These are phyloP conservation scores for Pelargonium australe DNA, from an alignment of 441 rosid species.

Conservation along the genomic window DNA sequence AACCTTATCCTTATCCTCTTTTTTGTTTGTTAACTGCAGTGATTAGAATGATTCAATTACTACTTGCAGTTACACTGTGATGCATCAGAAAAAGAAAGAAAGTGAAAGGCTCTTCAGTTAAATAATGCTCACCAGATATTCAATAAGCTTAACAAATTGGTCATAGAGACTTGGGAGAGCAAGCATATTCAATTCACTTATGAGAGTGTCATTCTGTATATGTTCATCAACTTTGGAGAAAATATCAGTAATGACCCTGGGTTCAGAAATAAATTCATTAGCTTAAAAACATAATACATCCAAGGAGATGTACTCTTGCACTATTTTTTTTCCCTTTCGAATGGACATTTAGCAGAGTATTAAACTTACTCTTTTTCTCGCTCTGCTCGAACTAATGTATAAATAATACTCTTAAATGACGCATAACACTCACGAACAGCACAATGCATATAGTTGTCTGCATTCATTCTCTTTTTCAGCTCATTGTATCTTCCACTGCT, in stretches of 20 bases:
- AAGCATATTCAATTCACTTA: conserved; percentile 65
- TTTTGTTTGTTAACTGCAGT: conserved; percentile 62
- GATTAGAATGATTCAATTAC: conserved; percentile 9
- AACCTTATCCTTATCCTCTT: conserved; percentile 72
- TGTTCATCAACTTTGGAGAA: conserved; percentile 61
- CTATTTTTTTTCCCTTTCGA: conserved; percentile 10
- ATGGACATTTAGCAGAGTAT: not conserved
- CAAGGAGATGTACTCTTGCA: not conserved
- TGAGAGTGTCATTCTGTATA: conserved; percentile 35
- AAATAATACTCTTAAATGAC: conserved; percentile 73
- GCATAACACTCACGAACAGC: conserved; percentile 97
- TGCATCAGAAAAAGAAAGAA: not conserved
- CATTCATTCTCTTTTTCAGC: conserved; percentile 74
- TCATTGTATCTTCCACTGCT: conserved; percentile 85
- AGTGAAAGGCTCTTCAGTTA: not conserved
- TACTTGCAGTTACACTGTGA: not conserved
- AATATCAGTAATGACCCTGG: conserved; percentile 71
- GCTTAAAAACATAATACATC: conserved; percentile 12
- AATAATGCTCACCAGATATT: conserved; percentile 53
- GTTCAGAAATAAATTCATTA: conserved; percentile 18
- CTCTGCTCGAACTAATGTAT: conserved; percentile 60
- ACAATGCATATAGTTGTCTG: conserved; percentile 74
- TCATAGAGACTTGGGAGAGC: conserved; percentile 83
- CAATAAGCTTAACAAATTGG: conserved; percentile 80
- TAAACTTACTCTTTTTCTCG: conserved; percentile 62